Evolutionary conservation across 2,329 filamentous ascomycete genomes (phyloP), one percentile per base, ranked within the genome.

Genomic region (Pseudogymnoascus sp.): DNA sequence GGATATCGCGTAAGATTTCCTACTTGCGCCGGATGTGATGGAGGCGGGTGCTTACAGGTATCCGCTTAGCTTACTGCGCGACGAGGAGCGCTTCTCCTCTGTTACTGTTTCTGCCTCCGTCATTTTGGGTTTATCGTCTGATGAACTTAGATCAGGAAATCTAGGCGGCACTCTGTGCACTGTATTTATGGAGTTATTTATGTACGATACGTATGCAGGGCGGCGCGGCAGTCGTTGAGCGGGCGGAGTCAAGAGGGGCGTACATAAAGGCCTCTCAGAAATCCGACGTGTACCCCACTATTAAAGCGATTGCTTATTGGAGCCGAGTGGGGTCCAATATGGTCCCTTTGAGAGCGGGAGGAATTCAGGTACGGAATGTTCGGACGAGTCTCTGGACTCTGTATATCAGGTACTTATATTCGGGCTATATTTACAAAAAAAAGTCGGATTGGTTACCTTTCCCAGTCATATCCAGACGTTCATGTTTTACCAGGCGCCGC

Each of bases 71-170:
- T 33, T 55, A 35, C 28, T 55, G n/a, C 49, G 49, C n/a, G 49
- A 55, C 25, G 49, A 55, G 49, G 49, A 14, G 45, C 45, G 45
- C 49, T 55, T 55, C 28, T 55, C 49, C 49, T 55, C 49, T 55
- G 49, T 55, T 55, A 55, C 49, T 55, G 49, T 35, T 55, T 55
- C 49, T 55, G 45, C 45, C n/a, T 55, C 25, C 1, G 28, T 4
- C 49, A 55, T 55, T 33, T 33, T 33, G 9, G 18, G 49, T 6
- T 7, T 18, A 14, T 55, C 16, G 28, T 18, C 49, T 33, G 28
- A 18, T 35, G 49, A 28, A 14, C 33, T 31, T 33, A 31, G 25
- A 55, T 55, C 23, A 28, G 49, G 7, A 12, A 18, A 33, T 6
- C 9, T n/a, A 55, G n/a, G 49, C 33, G 28, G 4, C 49, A 35